Conservation (phyloP, 2,329 filamentous ascomycete species). For the Arthrobotrys musiformis region DNA sequence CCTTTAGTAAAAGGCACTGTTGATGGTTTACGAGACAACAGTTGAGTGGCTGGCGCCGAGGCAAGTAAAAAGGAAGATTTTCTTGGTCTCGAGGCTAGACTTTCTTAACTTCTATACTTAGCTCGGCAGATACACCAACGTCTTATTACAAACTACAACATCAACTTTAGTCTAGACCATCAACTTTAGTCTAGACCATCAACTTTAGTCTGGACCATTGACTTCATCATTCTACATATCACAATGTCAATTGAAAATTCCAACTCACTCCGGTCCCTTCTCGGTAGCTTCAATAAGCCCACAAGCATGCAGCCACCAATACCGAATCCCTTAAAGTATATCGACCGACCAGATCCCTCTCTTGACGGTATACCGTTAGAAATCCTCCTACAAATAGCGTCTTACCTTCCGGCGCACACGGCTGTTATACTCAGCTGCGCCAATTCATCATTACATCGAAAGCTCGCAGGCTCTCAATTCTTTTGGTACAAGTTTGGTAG, state of each 20-base stretch:
- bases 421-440: conserved; percentile 15
- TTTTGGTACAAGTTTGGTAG: conserved; percentile 41
- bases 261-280: neutral
- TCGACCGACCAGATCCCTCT: neutral
- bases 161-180: no score
- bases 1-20: no score
- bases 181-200: no score
- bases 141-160: no score
- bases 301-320: neutral
- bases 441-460: neutral
- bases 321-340: neutral
- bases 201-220: no score
- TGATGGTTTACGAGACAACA: no score
- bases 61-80: no score
- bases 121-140: no score
- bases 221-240: neutral
- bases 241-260: neutral
- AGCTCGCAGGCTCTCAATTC: conserved; percentile 21
- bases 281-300: neutral
- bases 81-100: no score
- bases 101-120: no score
- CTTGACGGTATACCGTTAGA: conserved; percentile 28
- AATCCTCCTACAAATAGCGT: conserved; percentile 23
- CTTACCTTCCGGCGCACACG: conserved; percentile 1
- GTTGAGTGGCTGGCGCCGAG: no score